Conservation (phyloP, 2,329 filamentous ascomycete species). For the Colletotrichum gigasporum region DNA sequence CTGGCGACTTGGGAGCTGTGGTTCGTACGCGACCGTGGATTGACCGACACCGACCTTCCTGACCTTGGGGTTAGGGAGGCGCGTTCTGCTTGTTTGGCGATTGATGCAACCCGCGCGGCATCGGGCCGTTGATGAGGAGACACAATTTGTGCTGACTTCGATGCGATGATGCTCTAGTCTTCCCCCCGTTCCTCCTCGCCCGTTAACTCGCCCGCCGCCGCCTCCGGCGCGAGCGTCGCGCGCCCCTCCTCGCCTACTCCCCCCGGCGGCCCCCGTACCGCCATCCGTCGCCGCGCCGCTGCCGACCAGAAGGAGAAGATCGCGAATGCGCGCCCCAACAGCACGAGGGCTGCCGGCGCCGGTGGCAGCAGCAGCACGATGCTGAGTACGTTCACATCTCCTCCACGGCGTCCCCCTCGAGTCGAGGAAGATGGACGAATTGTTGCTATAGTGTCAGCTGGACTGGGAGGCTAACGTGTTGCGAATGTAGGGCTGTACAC, state of each 20-base stretch:
- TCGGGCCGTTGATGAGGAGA: background rate
- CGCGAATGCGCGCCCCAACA: slow-evolving; percentile 91
- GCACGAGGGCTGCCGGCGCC: slow-evolving; percentile 91
- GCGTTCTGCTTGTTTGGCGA: background rate
- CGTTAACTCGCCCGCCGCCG: slow-evolving; percentile 61
- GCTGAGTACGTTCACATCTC: slow-evolving; percentile 83
- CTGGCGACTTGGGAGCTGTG: background rate
- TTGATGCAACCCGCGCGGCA: background rate
- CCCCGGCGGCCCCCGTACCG: slow-evolving; percentile 93
- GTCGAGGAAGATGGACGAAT: background rate
- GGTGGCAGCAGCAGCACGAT: slow-evolving; percentile 98
- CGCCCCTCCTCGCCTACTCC: slow-evolving; percentile 88
- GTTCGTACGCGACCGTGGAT: background rate
- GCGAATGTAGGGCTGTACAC: slow-evolving; percentile 83
- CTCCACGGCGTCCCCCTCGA: background rate
- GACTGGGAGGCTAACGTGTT: slow-evolving; percentile 37
- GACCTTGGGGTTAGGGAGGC: background rate
- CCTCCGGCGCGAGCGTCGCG: slow-evolving; percentile 74
- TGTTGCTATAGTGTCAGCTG: background rate
- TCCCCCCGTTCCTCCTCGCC: slow-evolving; percentile 70
- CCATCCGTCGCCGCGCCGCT: slow-evolving; percentile 92
- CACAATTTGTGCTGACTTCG: background rate
- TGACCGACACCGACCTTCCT: background rate
- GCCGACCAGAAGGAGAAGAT: slow-evolving; percentile 98
- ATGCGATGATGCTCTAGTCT: slow-evolving; percentile 50